phyloP scores from a whole-genome alignment of 2,329 filamentous ascomycete genomes.

The Cucurbitaria berberidis region DNA sequence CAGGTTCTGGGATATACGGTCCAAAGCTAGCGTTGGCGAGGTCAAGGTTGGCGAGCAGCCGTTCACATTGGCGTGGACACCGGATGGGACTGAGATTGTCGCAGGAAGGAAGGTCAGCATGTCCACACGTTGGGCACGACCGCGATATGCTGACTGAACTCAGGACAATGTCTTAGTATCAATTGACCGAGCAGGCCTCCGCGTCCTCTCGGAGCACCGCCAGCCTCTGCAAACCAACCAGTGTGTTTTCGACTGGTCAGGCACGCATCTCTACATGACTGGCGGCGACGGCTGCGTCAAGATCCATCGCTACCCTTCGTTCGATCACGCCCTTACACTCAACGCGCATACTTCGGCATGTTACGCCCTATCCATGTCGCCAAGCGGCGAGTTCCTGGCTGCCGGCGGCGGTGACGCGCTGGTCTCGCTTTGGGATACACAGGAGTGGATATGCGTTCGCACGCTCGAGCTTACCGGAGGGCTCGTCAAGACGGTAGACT shows the following conservation, averaged over 20 bases:
- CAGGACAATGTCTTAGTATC: slow-evolving; percentile 68
- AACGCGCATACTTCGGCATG: slow-evolving; percentile 77
- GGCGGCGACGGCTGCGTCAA: slow-evolving; percentile 74
- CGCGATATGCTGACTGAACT: background rate
- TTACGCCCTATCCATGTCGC: slow-evolving; percentile 71
- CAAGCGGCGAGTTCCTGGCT: slow-evolving; percentile 73
- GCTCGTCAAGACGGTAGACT: slow-evolving; percentile 74
- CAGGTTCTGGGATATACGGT: slow-evolving; percentile 81
- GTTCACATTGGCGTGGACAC: slow-evolving; percentile 75
- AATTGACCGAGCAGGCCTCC: slow-evolving; percentile 65
- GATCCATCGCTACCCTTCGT: slow-evolving; percentile 61
- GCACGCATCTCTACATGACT: slow-evolving; percentile 72
- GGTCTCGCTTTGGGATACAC: slow-evolving; percentile 78
- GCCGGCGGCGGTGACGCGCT: slow-evolving; percentile 78
- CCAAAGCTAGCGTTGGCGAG: slow-evolving; percentile 72
- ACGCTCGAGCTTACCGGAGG: slow-evolving; percentile 73
- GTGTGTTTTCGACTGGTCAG: slow-evolving; percentile 75
- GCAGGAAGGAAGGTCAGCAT: slow-evolving; percentile 72
- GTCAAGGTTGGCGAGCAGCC: slow-evolving; percentile 67
- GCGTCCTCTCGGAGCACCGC: slow-evolving; percentile 63
- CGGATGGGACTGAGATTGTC: slow-evolving; percentile 71
- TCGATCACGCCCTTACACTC: slow-evolving; percentile 62
- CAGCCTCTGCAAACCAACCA: slow-evolving; percentile 73
- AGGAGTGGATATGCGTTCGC: slow-evolving; percentile 76
- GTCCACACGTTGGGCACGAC: background rate